Conservation (phyloP, 2,329 filamentous ascomycete genomes). For the Phoma sp. region DNA sequence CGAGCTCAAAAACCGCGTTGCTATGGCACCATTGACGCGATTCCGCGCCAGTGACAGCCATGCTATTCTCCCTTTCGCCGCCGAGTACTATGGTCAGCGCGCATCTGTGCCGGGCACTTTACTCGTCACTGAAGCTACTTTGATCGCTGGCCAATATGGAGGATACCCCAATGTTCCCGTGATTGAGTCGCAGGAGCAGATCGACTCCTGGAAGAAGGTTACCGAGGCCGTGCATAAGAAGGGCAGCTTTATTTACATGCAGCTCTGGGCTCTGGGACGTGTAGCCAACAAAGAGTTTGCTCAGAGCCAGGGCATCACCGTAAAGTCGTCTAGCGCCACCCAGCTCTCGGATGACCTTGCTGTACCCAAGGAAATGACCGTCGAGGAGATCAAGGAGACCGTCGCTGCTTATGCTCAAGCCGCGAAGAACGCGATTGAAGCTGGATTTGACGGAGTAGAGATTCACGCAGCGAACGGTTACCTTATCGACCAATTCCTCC, state of each 20-base stretch:
- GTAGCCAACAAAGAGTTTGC: constrained; percentile 52
- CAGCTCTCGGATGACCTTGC: constrained; percentile 51
- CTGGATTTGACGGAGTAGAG: constrained; percentile 68
- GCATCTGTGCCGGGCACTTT: constrained; percentile 61
- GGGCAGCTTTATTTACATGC: constrained; percentile 65
- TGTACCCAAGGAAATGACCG: constrained; percentile 46
- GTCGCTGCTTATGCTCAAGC: constrained; percentile 50
- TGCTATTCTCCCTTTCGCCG: constrained; percentile 50
- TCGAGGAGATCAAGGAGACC: constrained; percentile 48
- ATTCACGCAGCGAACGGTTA: constrained; percentile 68
- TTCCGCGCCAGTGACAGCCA: constrained; percentile 56
- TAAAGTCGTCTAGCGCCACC: constrained; percentile 43
- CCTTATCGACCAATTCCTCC: constrained; percentile 70
- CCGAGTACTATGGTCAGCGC: constrained; percentile 62
- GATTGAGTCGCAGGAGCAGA: constrained; percentile 56
- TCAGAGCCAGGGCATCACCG: constrained; percentile 42
- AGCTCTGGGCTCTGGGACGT: constrained; percentile 68
- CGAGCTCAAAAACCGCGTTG: constrained; percentile 42
- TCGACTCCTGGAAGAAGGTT: constrained; percentile 65
- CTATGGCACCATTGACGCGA: constrained; percentile 47
- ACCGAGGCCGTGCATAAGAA: constrained; percentile 68
- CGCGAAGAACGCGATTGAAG: constrained; percentile 55
- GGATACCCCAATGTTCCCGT: constrained; percentile 62
- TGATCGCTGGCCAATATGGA: constrained; percentile 55
- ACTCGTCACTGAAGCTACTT: constrained; percentile 64